phyloP scores from a whole-genome alignment of 129 eudicot genomes.

The Saposhnikovia divaricata region DNA sequence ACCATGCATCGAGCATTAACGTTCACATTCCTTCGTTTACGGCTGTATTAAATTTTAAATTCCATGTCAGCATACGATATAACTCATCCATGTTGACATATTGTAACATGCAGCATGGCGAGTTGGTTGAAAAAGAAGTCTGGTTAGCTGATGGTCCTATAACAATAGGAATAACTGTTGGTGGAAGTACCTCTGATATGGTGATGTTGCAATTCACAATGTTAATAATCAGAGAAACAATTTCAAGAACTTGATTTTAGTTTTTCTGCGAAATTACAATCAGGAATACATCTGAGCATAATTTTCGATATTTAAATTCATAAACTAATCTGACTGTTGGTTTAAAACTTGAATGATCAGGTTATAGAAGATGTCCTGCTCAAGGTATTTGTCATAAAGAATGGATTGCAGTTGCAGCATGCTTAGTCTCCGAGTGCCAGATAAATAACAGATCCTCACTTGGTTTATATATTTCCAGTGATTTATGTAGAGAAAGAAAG shows the following conservation, averaged over 20 bases:
- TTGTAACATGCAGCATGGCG: slow-evolving; percentile 51
- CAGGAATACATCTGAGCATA: neutral
- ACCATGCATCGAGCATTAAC: too few relatives aligned
- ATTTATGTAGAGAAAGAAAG: too few relatives aligned
- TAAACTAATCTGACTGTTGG: neutral
- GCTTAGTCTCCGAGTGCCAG: slow-evolving; percentile 22
- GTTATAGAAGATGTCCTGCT: slow-evolving; percentile 68
- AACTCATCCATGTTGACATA: neutral
- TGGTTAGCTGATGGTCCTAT: slow-evolving; percentile 71
- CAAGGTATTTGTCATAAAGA: slow-evolving; percentile 51
- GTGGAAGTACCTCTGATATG: slow-evolving; percentile 86
- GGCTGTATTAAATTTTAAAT: too few relatives aligned
- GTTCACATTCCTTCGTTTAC: too few relatives aligned
- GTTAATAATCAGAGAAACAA: neutral
- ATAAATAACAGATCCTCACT: neutral
- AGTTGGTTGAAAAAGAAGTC: slow-evolving; percentile 69
- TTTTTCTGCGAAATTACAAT: too few relatives aligned
- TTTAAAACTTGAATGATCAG: slow-evolving; percentile 26
- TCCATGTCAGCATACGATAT: neutral
- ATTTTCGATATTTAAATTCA: neutral
- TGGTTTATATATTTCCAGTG: too few relatives aligned
- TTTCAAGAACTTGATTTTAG: too few relatives aligned
- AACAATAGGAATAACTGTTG: slow-evolving; percentile 72
- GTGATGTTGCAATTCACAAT: slow-evolving; percentile 17
- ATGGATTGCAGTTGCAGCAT: slow-evolving; percentile 41